Evolutionary conservation across 345 rosid species (phyloP).

Genomic region (Syzygium aromaticum): DNA sequence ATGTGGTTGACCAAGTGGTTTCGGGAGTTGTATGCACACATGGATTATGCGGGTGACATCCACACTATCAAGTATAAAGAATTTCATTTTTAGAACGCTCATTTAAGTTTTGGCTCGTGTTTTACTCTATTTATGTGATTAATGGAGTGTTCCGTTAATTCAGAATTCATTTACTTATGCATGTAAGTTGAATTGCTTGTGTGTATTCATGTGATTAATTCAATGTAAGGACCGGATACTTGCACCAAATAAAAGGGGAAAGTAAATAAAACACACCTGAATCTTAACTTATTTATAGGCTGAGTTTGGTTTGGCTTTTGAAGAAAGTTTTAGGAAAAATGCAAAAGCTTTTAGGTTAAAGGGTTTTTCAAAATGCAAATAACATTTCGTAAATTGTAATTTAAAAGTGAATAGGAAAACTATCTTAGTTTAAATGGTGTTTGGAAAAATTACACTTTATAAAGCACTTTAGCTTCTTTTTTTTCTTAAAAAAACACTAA

Average conservation of each 20-base stretch:
- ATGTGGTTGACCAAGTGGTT: neutral
- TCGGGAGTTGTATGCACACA: accelerated
- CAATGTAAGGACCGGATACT: neutral
- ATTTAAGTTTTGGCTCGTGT: neutral
- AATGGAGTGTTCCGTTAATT: neutral
- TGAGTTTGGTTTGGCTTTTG: too few species aligned
- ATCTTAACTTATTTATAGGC: neutral
- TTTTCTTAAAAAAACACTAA: too few species aligned
- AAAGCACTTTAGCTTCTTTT: too few species aligned
- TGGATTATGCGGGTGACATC: neutral
- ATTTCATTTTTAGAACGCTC: neutral
- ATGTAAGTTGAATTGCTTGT: neutral
- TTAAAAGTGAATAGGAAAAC: too few species aligned
- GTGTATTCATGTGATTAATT: neutral
- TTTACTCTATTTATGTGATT: neutral
- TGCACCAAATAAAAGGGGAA: neutral
- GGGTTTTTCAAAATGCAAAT: too few species aligned
- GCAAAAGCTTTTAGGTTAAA: too few species aligned
- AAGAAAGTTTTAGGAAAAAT: too few species aligned
- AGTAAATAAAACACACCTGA: neutral
- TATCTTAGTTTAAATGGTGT: too few species aligned
- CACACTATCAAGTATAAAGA: neutral
- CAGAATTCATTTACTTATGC: neutral
- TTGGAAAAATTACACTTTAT: too few species aligned
- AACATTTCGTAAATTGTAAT: too few species aligned